Conservation (phyloP, 164 flowering plant genomes). For the Piper betle region DNA sequence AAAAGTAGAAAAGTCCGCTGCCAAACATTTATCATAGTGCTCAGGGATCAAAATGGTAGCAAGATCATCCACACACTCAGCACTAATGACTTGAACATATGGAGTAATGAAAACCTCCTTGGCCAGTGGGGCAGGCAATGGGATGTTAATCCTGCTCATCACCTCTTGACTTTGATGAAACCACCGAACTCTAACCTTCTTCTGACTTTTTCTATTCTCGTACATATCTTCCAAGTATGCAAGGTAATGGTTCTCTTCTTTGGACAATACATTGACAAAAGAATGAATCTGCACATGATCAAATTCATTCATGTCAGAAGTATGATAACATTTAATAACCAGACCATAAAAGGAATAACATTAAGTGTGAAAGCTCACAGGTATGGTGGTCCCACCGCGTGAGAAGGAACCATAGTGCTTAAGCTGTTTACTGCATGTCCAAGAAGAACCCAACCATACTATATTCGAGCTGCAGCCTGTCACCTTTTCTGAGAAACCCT, state of each 20-base stretch:
- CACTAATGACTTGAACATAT: slow-evolving; percentile 80
- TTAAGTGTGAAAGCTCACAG: slow-evolving; percentile 31
- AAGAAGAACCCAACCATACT: slow-evolving; percentile 80
- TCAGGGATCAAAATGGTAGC: slow-evolving; percentile 75
- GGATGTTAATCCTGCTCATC: slow-evolving; percentile 23
- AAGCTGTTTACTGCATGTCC: slow-evolving; percentile 89
- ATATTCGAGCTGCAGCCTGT: slow-evolving; percentile 47
- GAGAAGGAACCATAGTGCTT: slow-evolving; percentile 74
- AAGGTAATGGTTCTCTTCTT: slow-evolving; percentile 66
- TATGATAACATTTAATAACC: background rate
- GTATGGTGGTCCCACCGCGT: slow-evolving; percentile 64
- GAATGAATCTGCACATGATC: slow-evolving; percentile 59
- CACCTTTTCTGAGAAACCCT: slow-evolving; percentile 41
- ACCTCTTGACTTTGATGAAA: slow-evolving; percentile 87
- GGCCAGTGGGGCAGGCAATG: slow-evolving; percentile 50
- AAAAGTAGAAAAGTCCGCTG: slow-evolving; percentile 34
- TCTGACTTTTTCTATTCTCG: slow-evolving; percentile 80
- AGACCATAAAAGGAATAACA: background rate
- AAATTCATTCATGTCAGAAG: background rate
- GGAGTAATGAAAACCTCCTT: slow-evolving; percentile 92
- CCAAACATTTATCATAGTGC: slow-evolving; percentile 62
- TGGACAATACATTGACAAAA: slow-evolving; percentile 87
- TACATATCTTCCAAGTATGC: slow-evolving; percentile 97
- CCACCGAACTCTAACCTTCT: slow-evolving; percentile 96
- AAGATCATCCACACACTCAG: slow-evolving; percentile 91